These are phyloP conservation scores for Pythium coloratum DNA, from an alignment of 352 stramenopile genomes.

Conservation along the genomic window DNA sequence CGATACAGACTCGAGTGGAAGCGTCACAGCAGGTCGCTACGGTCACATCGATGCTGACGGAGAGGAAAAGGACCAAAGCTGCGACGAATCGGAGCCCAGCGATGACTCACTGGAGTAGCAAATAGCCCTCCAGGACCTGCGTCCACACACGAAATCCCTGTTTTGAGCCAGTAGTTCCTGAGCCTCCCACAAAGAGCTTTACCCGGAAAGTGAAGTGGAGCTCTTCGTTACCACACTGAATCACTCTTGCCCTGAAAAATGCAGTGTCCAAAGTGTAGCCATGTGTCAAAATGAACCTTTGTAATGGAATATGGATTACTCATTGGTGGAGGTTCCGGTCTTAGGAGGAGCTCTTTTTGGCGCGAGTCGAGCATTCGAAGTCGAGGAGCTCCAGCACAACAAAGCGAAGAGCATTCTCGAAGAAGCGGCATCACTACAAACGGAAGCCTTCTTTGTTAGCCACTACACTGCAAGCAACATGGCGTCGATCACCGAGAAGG, in stretches of 20 bases:
- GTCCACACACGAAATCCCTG: too few relatives aligned
- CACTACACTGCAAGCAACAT: background rate
- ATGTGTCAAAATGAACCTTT: background rate
- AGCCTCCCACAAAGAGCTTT: too few relatives aligned
- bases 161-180: too few relatives aligned
- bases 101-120: background rate
- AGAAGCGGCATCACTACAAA: background rate
- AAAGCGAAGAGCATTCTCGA: background rate
- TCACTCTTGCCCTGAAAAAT: too few relatives aligned
- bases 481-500: constrained; percentile 27
- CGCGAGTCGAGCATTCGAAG: constrained; percentile 14
- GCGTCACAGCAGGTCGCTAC: too few relatives aligned
- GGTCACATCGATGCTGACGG: background rate
- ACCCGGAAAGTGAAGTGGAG: too few relatives aligned
- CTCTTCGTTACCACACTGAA: too few relatives aligned
- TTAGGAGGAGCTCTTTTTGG: constrained; percentile 16
- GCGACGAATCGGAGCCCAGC: constrained; percentile 18
- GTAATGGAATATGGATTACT: background rate
- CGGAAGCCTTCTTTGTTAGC: constrained; percentile 3
- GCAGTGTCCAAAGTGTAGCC: background rate
- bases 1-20: background rate
- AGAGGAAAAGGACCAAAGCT: constrained; percentile 23
- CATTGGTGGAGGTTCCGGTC: background rate
- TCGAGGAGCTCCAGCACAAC: background rate
- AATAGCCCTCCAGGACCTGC: background rate